A percentile compares a stretch with the other conserved stretches of the same genome.
These are phyloP conservation scores for Erysimum cheiranthoides DNA, from an alignment of 345 rosid species.

Conservation along the genomic window DNA sequence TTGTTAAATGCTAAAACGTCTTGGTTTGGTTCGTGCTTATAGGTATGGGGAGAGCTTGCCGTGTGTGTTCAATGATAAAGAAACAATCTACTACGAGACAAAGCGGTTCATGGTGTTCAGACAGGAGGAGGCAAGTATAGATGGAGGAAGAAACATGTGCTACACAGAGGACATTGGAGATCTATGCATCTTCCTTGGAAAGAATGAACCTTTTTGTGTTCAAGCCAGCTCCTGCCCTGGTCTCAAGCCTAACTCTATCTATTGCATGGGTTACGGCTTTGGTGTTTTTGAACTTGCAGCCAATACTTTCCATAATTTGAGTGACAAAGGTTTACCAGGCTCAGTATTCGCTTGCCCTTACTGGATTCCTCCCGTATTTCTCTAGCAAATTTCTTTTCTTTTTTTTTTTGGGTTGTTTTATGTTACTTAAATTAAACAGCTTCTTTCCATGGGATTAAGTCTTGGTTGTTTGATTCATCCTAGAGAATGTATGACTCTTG, in stretches of 20 bases:
- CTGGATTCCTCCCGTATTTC: not conserved
- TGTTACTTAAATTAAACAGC: too few relatives aligned
- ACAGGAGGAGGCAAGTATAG: not conserved
- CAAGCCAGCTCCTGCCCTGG: not conserved
- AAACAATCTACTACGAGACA: not conserved
- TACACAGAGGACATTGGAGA: not conserved
- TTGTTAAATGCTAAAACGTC: not conserved
- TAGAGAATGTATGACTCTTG: too few relatives aligned
- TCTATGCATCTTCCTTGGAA: not conserved
- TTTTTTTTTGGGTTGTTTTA: too few relatives aligned
- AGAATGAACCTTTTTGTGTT: not conserved
- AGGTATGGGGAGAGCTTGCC: not conserved
- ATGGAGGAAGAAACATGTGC: conserved; percentile 6
- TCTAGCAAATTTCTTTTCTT: too few relatives aligned
- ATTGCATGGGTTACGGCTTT: not conserved
- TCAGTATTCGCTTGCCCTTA: not conserved
- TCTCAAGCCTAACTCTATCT: conserved; percentile 13
- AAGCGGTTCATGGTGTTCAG: not conserved
- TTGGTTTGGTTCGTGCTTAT: not conserved
- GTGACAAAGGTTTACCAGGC: not conserved
- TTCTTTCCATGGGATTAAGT: too few relatives aligned
- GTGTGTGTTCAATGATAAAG: conserved; percentile 3
- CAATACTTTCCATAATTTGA: not conserved
- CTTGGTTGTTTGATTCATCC: too few relatives aligned
- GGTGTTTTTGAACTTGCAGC: not conserved